These are phyloP conservation scores for Dissophora ornata DNA, from an alignment of 192 early-diverging fungal species.

Conservation along the genomic window DNA sequence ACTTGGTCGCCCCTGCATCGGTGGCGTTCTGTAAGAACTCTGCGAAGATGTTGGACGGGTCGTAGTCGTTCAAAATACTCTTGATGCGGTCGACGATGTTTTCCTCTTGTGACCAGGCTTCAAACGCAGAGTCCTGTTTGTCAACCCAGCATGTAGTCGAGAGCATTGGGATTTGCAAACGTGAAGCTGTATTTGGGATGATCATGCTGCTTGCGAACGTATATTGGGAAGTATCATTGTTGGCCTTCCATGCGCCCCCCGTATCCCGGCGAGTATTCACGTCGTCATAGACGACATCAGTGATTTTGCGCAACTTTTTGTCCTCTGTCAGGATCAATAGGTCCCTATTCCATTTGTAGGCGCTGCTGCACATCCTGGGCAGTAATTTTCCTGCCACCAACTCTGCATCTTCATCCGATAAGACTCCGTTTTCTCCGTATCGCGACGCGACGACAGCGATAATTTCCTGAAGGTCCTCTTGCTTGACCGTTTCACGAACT, in stretches of 20 bases:
- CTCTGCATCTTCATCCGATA: slow-evolving; percentile 8
- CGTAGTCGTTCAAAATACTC: slow-evolving; percentile 46
- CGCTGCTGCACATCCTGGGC: neutral
- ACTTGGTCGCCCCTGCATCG: slow-evolving; percentile 46
- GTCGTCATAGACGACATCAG: slow-evolving; percentile 35
- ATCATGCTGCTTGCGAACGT: slow-evolving; percentile 9
- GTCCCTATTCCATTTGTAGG: neutral
- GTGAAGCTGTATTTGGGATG: slow-evolving; percentile 8
- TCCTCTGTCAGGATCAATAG: slow-evolving; percentile 13
- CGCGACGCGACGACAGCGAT: neutral
- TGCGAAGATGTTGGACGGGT: slow-evolving; percentile 21
- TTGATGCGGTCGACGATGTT: slow-evolving; percentile 32
- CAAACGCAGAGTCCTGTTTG: neutral
- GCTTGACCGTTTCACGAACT: slow-evolving; percentile 2
- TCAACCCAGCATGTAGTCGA: slow-evolving; percentile 14
- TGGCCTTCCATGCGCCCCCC: neutral
- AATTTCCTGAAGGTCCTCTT: slow-evolving; percentile 9
- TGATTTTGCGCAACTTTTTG: neutral
- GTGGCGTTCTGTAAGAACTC: slow-evolving; percentile 57
- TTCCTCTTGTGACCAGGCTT: slow-evolving; percentile 27
- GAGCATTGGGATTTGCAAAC: neutral
- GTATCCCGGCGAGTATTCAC: neutral
- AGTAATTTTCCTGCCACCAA: no score
- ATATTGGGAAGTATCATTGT: neutral
- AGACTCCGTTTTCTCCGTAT: neutral